Percentiles rank a stretch among this genome's conserved stretches.
These are phyloP conservation scores for Malassezia caprae DNA, from an alignment of 1,284 basidiomycete genomes.

Conservation along the genomic window DNA sequence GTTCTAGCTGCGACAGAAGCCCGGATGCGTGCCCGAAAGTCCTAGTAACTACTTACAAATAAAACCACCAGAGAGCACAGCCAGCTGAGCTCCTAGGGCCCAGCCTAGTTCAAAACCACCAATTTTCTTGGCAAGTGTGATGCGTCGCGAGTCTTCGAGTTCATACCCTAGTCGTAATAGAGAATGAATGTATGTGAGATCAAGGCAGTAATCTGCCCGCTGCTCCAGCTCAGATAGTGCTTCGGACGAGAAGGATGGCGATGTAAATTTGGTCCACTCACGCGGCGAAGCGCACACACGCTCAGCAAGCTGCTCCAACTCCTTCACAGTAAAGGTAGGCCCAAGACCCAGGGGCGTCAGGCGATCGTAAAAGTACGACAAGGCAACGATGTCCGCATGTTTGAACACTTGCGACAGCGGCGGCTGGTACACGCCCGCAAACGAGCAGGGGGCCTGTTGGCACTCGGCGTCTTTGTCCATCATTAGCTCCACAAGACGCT, in stretches of 20 bases:
- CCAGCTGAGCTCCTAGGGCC: constrained; percentile 64
- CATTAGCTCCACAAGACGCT: constrained; percentile 69
- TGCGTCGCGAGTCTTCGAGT: constrained; percentile 56
- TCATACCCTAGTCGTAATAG: constrained; percentile 59
- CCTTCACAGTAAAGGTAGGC: constrained; percentile 34
- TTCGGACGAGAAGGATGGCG: constrained; percentile 32
- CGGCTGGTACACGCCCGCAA: constrained; percentile 94
- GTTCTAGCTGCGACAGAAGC: constrained; percentile 15
- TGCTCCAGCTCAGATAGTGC: constrained; percentile 68
- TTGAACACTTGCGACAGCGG: constrained; percentile 78
- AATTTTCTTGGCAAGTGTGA: constrained; percentile 61
- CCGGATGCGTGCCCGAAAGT: neutral
- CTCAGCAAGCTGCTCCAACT: constrained; percentile 29
- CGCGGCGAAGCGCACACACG: constrained; percentile 31
- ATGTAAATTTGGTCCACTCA: constrained; percentile 9
- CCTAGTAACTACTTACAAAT: constrained; percentile 22
- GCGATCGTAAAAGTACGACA: constrained; percentile 94
- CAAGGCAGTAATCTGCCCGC: constrained; percentile 86
- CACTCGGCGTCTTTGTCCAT: constrained; percentile 93
- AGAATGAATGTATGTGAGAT: constrained; percentile 88
- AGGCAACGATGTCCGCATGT: constrained; percentile 44
- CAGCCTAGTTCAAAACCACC: constrained; percentile 87
- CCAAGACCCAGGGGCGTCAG: constrained; percentile 64
- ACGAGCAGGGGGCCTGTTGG: constrained; percentile 71
- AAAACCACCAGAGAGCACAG: constrained; percentile 33